Evolutionary conservation across 345 rosid genomes (phyloP).

Genomic region (Eucalyptus victrix): DNA sequence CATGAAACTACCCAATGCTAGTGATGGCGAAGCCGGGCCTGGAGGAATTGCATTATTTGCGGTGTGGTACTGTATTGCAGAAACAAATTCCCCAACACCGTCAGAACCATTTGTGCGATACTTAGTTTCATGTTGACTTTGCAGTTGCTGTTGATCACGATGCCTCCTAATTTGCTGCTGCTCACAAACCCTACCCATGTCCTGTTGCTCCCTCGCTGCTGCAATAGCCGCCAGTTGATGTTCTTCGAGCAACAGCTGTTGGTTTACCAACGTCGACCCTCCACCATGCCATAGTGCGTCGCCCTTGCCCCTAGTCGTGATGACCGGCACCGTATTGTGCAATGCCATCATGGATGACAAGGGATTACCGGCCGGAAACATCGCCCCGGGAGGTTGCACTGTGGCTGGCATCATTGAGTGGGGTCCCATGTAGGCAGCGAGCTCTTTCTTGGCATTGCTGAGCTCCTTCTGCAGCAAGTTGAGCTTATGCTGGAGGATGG

Average conservation of each 20-base stretch:
- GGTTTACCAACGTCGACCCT: neutral
- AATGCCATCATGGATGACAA: neutral
- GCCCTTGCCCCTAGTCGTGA: neutral
- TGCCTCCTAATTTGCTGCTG: neutral
- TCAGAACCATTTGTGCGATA: neutral
- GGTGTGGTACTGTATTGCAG: neutral
- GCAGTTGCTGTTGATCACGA: neutral
- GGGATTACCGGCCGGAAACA: neutral
- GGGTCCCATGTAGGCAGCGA: neutral
- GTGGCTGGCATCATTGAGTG: conserved; percentile 1
- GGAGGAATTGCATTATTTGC: neutral
- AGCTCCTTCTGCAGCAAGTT: conserved; percentile 55
- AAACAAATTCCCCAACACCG: neutral
- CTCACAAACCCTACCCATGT: neutral
- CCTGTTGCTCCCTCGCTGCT: neutral
- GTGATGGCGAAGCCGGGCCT: neutral
- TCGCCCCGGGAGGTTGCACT: neutral
- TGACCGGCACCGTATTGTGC: neutral
- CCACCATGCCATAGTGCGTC: neutral
- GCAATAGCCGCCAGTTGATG: neutral
- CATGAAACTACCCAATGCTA: neutral
- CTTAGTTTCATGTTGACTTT: neutral
- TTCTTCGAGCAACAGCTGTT: neutral
- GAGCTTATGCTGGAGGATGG: conserved; percentile 56
- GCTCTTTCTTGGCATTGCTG: conserved; percentile 7